Conservation (phyloP, 768 basidiomycete species). For the Podaxis sp. region DNA sequence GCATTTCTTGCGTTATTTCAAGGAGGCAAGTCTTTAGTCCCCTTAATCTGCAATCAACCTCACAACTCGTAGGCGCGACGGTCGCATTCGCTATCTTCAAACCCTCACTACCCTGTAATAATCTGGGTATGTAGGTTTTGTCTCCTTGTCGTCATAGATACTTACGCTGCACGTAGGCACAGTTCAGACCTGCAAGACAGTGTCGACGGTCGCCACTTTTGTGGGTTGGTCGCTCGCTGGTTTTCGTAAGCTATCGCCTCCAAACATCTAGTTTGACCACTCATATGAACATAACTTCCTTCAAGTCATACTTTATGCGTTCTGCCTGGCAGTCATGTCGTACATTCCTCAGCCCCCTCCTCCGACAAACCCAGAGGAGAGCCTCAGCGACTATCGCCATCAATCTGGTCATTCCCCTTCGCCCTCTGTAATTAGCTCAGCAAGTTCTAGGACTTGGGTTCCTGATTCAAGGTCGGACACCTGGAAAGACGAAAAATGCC, state of each 20-base stretch:
- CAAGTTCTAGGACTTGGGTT: not conserved
- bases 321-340: conserved; percentile 29
- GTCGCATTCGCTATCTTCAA: conserved; percentile 30
- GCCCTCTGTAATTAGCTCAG: not conserved
- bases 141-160: not conserved
- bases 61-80: conserved; percentile 28
- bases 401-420: not conserved
- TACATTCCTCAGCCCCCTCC: conserved; percentile 26
- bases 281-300: not conserved
- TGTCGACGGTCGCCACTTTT: conserved; percentile 28
- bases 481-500: conserved; percentile 19
- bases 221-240: conserved; percentile 32
- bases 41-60: not conserved
- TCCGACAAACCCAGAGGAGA: conserved; percentile 25
- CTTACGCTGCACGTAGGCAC: conserved; percentile 22
- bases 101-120: conserved; percentile 34
- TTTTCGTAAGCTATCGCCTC: conserved; percentile 30
- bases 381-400: conserved; percentile 5
- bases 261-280: not conserved
- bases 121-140: conserved; percentile 26
- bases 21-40: conserved; percentile 24
- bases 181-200: conserved; percentile 28
- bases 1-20: conserved; percentile 31
- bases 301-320: conserved; percentile 30
- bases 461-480: conserved; percentile 12